Conservation (phyloP, 352 stramenopile species). For the Globisporangium uncinulatum region DNA sequence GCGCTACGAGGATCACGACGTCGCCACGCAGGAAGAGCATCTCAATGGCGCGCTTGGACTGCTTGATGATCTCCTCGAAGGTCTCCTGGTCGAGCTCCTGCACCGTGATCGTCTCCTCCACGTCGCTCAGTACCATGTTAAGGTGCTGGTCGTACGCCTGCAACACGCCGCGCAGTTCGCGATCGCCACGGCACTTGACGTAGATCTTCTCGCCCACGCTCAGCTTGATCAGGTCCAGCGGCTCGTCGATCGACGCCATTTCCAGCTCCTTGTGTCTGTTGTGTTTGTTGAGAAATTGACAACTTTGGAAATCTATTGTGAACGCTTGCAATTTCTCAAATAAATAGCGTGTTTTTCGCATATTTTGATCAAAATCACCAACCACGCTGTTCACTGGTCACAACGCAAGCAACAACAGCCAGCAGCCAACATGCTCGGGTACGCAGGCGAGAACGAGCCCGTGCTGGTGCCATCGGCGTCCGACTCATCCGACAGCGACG, state of each 20-base stretch:
- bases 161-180: constrained; percentile 95
- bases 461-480: constrained; percentile 8
- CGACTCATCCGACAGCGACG: constrained; percentile 37
- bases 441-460: constrained; percentile 26
- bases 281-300: background rate
- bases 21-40: constrained; percentile 99
- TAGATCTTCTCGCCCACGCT: constrained; percentile 98
- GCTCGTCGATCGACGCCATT: constrained; percentile 91
- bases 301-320: background rate
- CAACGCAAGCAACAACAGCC: background rate
- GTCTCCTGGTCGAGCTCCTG: constrained; percentile 97
- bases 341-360: no score
- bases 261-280: constrained; percentile 3
- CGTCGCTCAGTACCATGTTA: constrained; percentile 98
- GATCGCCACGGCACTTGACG: constrained; percentile 97
- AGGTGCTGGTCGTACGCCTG: constrained; percentile 99
- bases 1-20: constrained; percentile 97
- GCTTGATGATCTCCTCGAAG: constrained; percentile 96
- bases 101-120: constrained; percentile 98
- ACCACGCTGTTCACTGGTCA: constrained; percentile 4
- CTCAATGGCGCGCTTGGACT: constrained; percentile 93
- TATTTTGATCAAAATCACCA: background rate
- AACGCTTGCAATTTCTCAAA: constrained; percentile 3
- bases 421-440: constrained; percentile 20
- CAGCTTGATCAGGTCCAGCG: constrained; percentile 98